Evolutionary conservation across 2,329 filamentous ascomycete species (phyloP).

Genomic region (Coniochaeta ligniaria): DNA sequence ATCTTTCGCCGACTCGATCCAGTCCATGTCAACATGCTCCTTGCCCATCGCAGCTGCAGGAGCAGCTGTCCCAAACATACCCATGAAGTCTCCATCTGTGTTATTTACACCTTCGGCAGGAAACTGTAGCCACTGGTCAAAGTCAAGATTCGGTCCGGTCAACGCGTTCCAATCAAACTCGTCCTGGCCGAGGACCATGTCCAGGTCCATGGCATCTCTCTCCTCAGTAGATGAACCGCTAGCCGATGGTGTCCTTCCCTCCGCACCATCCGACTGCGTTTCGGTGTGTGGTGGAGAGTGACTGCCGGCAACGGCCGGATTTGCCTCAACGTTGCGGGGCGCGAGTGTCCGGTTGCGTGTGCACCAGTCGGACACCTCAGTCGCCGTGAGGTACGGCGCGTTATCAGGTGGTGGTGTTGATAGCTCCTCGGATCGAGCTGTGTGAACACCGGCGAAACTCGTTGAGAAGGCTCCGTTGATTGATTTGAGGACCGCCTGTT

Average conservation of each 20-base stretch:
- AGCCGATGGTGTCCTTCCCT: slow-evolving; percentile 35
- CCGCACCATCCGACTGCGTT: slow-evolving; percentile 27
- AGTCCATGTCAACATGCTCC: slow-evolving; percentile 9
- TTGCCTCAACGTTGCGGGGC: slow-evolving; percentile 15
- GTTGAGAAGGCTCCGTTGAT: slow-evolving; percentile 12
- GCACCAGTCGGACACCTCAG: slow-evolving; percentile 8
- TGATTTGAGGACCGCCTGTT: slow-evolving; percentile 15
- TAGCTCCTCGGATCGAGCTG: slow-evolving; percentile 17
- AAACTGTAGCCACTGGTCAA: slow-evolving; percentile 53
- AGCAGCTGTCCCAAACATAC: slow-evolving; percentile 17
- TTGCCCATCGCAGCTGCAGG: background rate
- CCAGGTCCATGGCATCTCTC: slow-evolving; percentile 32
- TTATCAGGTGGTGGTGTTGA: slow-evolving; percentile 49
- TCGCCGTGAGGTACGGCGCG: slow-evolving; percentile 21
- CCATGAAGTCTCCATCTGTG: slow-evolving; percentile 28
- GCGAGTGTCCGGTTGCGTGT: slow-evolving; percentile 21
- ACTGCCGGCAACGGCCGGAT: slow-evolving; percentile 23
- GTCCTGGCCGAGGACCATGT: slow-evolving; percentile 35
- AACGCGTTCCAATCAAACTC: slow-evolving; percentile 49
- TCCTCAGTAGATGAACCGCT: slow-evolving; percentile 36
- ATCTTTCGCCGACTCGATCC: background rate
- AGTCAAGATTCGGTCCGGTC: slow-evolving; percentile 45
- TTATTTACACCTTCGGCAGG: slow-evolving; percentile 39
- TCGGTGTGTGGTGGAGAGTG: slow-evolving; percentile 38
- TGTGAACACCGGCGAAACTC: slow-evolving; percentile 18